These are phyloP conservation scores for Cladophialophora bantiana DNA, from an alignment of 2,329 filamentous ascomycete species.

Conservation along the genomic window DNA sequence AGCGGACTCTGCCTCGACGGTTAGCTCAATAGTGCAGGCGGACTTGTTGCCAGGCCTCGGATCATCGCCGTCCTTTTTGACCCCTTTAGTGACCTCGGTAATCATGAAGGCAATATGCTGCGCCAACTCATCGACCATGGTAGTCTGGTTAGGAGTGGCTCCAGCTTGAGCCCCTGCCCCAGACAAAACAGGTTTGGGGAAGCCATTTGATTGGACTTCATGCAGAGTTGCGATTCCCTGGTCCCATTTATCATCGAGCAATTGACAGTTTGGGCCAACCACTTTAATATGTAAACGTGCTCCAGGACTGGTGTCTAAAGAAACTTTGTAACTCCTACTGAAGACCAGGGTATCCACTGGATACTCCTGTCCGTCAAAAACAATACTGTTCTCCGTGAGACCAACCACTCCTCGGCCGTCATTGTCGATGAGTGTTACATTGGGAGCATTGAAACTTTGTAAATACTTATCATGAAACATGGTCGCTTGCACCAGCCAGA, in stretches of 20 bases:
- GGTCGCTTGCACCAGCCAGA: slow-evolving; percentile 69
- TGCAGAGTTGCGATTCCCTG: slow-evolving; percentile 27
- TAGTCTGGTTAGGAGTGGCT: slow-evolving; percentile 21
- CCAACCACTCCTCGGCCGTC: slow-evolving; percentile 59
- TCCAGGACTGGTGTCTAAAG: background rate
- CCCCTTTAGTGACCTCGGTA: background rate
- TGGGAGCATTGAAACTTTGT: slow-evolving; percentile 62
- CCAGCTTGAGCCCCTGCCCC: slow-evolving; percentile 21
- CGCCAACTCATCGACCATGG: slow-evolving; percentile 25
- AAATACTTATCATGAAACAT: slow-evolving; percentile 70
- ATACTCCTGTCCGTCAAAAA: slow-evolving; percentile 58
- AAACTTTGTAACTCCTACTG: slow-evolving; percentile 52
- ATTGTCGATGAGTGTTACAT: slow-evolving; percentile 68
- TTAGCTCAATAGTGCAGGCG: slow-evolving; percentile 26
- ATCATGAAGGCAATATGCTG: slow-evolving; percentile 30
- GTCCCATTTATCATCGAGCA: slow-evolving; percentile 40
- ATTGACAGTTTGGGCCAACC: slow-evolving; percentile 37
- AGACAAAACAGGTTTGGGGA: slow-evolving; percentile 32
- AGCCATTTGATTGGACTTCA: slow-evolving; percentile 18
- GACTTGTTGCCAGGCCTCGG: background rate
- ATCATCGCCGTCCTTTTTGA: background rate
- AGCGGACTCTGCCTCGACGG: slow-evolving; percentile 23
- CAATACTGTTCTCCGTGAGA: slow-evolving; percentile 55
- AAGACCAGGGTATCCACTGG: slow-evolving; percentile 57
- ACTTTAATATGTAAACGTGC: slow-evolving; percentile 37